Percentiles rank a stretch among this genome's conserved stretches.
These are phyloP conservation scores for Kondoa subrosea DNA, from an alignment of 768 basidiomycete species.

Conservation along the genomic window DNA sequence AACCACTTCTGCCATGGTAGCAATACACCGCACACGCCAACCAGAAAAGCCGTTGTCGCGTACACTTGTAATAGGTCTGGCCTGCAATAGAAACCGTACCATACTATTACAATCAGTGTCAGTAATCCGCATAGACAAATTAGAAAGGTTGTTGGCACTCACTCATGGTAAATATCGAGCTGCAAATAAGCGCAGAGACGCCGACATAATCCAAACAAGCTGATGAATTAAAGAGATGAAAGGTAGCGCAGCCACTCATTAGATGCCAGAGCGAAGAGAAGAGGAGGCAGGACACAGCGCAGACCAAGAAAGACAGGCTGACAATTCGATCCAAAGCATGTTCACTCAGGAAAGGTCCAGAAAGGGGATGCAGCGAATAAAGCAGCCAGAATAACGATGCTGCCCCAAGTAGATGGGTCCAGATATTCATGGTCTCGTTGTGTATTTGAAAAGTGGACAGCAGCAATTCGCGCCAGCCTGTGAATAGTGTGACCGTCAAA, in stretches of 20 bases:
- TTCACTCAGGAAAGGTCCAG: slow-evolving; percentile 18
- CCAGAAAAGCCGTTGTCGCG: slow-evolving; percentile 17
- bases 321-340: slow-evolving; percentile 24
- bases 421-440: slow-evolving; percentile 28
- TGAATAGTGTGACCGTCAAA: not conserved
- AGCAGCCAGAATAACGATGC: slow-evolving; percentile 23
- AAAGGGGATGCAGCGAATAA: slow-evolving; percentile 16
- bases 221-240: slow-evolving; percentile 23
- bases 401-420: slow-evolving; percentile 25
- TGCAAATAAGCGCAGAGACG: slow-evolving; percentile 25
- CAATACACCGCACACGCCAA: slow-evolving; percentile 24
- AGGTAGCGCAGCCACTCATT: slow-evolving; percentile 26
- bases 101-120: not conserved
- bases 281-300: slow-evolving; percentile 27
- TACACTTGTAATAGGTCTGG: slow-evolving; percentile 19
- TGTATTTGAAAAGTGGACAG: slow-evolving; percentile 18
- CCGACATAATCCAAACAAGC: slow-evolving; percentile 30
- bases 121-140: too few relatives aligned
- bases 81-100: slow-evolving; percentile 24
- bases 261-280: slow-evolving; percentile 30
- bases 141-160: not conserved
- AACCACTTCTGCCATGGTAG: slow-evolving; percentile 18
- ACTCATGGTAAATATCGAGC: slow-evolving; percentile 23
- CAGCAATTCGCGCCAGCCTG: slow-evolving; percentile 11
- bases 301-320: slow-evolving; percentile 26